phyloP scores from a whole-genome alignment of 345 rosid genomes.

The Citrus glauca region DNA sequence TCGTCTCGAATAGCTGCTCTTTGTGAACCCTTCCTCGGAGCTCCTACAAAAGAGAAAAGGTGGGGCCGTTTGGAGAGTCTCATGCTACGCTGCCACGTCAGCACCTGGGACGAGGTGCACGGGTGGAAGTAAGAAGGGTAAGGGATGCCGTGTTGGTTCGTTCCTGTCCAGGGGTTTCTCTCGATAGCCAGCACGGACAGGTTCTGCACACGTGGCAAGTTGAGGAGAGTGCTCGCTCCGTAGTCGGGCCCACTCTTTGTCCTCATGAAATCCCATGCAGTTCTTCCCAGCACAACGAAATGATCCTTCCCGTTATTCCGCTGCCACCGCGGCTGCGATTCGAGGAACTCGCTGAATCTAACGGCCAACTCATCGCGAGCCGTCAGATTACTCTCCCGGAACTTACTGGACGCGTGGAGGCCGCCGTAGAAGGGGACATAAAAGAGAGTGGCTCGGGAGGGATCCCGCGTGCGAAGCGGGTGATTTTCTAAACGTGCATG shows the following conservation, averaged over 20 bases:
- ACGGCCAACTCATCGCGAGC: constrained; percentile 46
- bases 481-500: constrained; percentile 50
- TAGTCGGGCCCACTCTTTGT: constrained; percentile 30
- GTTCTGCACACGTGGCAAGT: constrained; percentile 35
- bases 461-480: constrained; percentile 52
- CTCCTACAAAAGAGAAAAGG: constrained; percentile 58
- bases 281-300: constrained; percentile 52
- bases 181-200: constrained; percentile 61
- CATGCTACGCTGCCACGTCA: constrained; percentile 35
- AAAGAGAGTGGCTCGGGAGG: constrained; percentile 35
- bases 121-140: constrained; percentile 69
- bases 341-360: constrained; percentile 22
- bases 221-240: constrained; percentile 49
- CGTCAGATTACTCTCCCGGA: constrained; percentile 33
- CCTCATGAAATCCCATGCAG: constrained; percentile 65
- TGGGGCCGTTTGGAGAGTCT: constrained; percentile 25
- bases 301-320: constrained; percentile 43
- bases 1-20: constrained; percentile 49
- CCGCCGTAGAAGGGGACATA: constrained; percentile 66
- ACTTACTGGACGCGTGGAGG: constrained; percentile 55
- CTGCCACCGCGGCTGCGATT: constrained; percentile 35
- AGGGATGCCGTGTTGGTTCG: constrained; percentile 49
- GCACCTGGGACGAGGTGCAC: constrained; percentile 27
- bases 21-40: constrained; percentile 33
- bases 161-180: constrained; percentile 42